Evolutionary conservation across 345 rosid genomes (phyloP), one percentile per base, ranked within the genome.

Genomic region (Linum trigynum): DNA sequence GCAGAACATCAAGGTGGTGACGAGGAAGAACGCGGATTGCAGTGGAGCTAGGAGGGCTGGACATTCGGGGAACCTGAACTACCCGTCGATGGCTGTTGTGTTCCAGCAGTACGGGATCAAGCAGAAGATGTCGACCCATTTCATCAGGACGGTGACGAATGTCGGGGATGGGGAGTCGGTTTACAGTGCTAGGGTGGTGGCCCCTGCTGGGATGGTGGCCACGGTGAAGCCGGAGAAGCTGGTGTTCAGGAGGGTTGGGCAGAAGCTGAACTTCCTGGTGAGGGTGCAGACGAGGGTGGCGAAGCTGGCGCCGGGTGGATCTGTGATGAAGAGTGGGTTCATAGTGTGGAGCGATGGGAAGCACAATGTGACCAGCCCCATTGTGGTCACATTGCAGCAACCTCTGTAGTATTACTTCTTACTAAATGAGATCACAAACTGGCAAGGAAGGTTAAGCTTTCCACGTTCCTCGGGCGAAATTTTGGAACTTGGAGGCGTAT

Each of bases 321-420:
- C 77, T 0, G 62, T 53, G 70, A 40, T 51, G 65, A 66, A 15
- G 56, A 74, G 77, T 59, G 77, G 77, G 37, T 66, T 67, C 5
- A 58, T 70, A 35, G 61, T 66, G n/a, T 74, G 77, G 77, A 62
- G 71, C 5, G 77, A 74, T 58, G 68, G 74, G 45, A 70, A 74
- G 65, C 77, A 66, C 59, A 74, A 63, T 2, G 74, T 66, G 10
- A 53, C 68, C 2, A 74, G 77, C 15, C 77, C 77, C 5, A 3
- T 74, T 9, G 92, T 90, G 0, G 83, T 48, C 61, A 90, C 99
- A 68, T 74, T 94, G 87, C 99, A 94, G 79, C 97, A 90, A 66
- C 95, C 97, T 76, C 71, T 94, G 60, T 90, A 80, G 69, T 43
- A 9, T 23, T 23, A 23, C 32, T 23, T 23, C 32, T 23, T 23